A percentile compares a stretch with the other conserved stretches of the same genome.
phyloP scores from a whole-genome alignment of 108 stramenopile genomes.

The Cyclotella cryptica region DNA sequence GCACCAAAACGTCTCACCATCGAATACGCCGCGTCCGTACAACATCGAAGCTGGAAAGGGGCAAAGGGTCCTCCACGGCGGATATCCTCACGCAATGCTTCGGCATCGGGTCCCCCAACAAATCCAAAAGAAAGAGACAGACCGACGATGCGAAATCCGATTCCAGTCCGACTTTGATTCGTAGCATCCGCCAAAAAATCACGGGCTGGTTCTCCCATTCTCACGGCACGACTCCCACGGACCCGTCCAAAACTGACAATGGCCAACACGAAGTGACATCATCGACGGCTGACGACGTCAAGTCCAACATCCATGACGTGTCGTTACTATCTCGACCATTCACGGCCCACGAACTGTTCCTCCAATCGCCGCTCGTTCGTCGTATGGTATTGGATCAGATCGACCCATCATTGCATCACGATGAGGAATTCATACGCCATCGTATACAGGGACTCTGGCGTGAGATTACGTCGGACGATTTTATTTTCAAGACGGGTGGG shows the following conservation, averaged over 20 bases:
- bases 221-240: neutral
- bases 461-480: neutral
- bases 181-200: neutral
- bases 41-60: neutral
- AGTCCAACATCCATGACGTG: neutral
- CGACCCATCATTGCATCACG: constrained; percentile 32
- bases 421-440: constrained; percentile 28
- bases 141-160: neutral
- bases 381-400: constrained; percentile 14
- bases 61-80: neutral
- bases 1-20: neutral
- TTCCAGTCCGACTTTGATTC: neutral
- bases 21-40: neutral
- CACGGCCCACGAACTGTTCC: constrained; percentile 16
- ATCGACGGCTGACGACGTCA: neutral
- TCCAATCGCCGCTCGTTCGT: constrained; percentile 8
- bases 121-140: neutral
- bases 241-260: neutral
- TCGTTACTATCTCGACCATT: neutral
- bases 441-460: constrained; percentile 20
- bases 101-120: neutral
- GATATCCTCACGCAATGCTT: constrained; percentile 5
- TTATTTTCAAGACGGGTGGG: neutral
- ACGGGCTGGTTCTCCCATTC: neutral
- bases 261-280: neutral